These are phyloP conservation scores for Hypoxylon sp. DNA, from an alignment of 2,329 filamentous ascomycete genomes.

Conservation along the genomic window DNA sequence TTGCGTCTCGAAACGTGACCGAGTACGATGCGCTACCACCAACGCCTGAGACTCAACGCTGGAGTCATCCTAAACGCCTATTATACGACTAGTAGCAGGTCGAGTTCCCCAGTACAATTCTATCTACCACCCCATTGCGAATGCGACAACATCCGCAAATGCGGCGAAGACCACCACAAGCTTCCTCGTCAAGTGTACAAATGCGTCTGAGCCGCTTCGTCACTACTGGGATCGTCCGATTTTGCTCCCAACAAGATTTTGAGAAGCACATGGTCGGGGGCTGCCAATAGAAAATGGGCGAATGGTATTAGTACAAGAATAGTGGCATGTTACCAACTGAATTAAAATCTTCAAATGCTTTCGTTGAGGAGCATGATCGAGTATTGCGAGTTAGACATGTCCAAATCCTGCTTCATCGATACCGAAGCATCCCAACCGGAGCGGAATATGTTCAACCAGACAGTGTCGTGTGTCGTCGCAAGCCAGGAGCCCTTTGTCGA, in stretches of 20 bases:
- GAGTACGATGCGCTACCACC: constrained; percentile 39
- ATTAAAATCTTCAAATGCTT: constrained; percentile 34
- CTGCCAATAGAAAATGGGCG: constrained; percentile 30
- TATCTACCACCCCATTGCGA: constrained; percentile 30
- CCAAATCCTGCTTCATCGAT: constrained; percentile 32
- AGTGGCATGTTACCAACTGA: constrained; percentile 40
- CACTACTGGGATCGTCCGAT: neutral
- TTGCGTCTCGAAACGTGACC: constrained; percentile 37
- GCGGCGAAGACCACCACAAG: constrained; percentile 13
- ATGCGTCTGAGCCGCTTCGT: constrained; percentile 4
- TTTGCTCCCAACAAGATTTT: neutral
- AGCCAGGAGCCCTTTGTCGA: constrained; percentile 30
- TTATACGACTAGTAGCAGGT: constrained; percentile 22
- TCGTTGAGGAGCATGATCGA: constrained; percentile 18
- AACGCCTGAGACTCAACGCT: constrained; percentile 35
- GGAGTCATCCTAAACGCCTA: constrained; percentile 40
- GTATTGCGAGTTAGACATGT: constrained; percentile 19
- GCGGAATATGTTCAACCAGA: constrained; percentile 27
- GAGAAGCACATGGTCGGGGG: constrained; percentile 4
- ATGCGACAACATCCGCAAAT: constrained; percentile 29
- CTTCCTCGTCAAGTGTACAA: constrained; percentile 32
- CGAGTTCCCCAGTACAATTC: constrained; percentile 21
- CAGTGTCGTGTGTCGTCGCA: constrained; percentile 23
- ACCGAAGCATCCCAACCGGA: constrained; percentile 20
- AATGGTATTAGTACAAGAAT: constrained; percentile 51